phyloP scores from a whole-genome alignment of 1,284 basidiomycete species.

The Lignosus rhinocerotis region DNA sequence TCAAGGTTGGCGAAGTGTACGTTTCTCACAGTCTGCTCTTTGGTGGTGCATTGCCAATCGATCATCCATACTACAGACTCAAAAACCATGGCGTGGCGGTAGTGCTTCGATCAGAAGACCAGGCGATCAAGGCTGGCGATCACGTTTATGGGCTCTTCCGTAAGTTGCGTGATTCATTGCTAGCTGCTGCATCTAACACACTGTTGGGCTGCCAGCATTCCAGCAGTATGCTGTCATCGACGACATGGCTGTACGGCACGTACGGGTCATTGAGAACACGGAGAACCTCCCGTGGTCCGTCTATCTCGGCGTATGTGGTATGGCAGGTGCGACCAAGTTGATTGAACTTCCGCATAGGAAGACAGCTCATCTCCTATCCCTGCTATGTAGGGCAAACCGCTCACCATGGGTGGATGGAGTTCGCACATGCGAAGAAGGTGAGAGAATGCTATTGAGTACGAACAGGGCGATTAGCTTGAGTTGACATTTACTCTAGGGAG shows the following conservation, averaged over 20 bases:
- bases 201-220: conserved; percentile 17
- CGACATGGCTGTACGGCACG: background rate
- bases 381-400: conserved; percentile 26
- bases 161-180: conserved; percentile 12
- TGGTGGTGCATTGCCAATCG: background rate
- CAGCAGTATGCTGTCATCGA: conserved; percentile 23
- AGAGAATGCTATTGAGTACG: background rate
- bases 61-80: conserved; percentile 4
- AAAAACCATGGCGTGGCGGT: conserved; percentile 38
- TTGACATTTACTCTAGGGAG: conserved; percentile 14
- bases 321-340: conserved; percentile 29
- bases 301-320: conserved; percentile 35
- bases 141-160: conserved; percentile 40
- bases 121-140: conserved; percentile 40
- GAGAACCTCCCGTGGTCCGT: conserved; percentile 33
- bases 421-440: conserved; percentile 22
- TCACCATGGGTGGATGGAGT: conserved; percentile 29
- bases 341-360: background rate
- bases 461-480: background rate
- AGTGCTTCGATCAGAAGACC: conserved; percentile 45
- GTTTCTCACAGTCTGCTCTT: background rate
- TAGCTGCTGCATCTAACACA: background rate
- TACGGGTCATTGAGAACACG: conserved; percentile 28
- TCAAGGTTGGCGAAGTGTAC: conserved; percentile 17
- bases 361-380: background rate